These are phyloP conservation scores for Psophocarpus tetragonolobus DNA, from an alignment of 306 rosid genomes.

Conservation along the genomic window DNA sequence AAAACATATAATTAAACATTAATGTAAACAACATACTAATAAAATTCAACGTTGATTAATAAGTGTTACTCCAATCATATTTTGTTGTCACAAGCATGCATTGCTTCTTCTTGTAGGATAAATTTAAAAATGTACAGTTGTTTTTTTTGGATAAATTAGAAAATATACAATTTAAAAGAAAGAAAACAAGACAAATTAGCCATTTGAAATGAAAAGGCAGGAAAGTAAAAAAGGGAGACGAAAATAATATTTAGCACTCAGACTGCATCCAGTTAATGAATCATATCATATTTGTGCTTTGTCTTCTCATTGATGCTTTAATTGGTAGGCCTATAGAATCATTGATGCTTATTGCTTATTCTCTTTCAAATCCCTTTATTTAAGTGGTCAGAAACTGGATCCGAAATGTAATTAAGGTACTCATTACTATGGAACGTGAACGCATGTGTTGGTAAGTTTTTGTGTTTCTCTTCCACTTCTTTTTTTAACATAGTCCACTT, in stretches of 20 bases:
- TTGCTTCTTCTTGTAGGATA: too few species aligned
- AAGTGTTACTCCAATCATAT: too few species aligned
- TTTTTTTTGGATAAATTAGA: too few species aligned
- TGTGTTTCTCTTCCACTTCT: background rate
- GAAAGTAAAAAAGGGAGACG: background rate
- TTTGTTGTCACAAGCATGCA: too few species aligned
- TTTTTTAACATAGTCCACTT: background rate
- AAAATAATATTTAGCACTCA: background rate
- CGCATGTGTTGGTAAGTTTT: background rate
- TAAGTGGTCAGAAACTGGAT: background rate
- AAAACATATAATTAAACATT: too few species aligned
- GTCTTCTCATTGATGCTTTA: background rate
- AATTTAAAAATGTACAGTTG: too few species aligned
- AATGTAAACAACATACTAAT: too few species aligned
- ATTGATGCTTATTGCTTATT: slow-evolving; percentile 1
- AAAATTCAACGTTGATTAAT: too few species aligned
- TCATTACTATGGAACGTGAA: background rate
- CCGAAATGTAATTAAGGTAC: background rate
- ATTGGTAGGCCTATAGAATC: background rate
- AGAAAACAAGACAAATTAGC: background rate
- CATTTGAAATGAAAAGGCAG: background rate
- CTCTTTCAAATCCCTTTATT: background rate
- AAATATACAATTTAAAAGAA: background rate
- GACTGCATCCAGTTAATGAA: background rate
- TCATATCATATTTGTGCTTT: background rate